These are phyloP conservation scores for Penicillium bovifimosum DNA, from an alignment of 495 filamentous ascomycete genomes.

Conservation along the genomic window DNA sequence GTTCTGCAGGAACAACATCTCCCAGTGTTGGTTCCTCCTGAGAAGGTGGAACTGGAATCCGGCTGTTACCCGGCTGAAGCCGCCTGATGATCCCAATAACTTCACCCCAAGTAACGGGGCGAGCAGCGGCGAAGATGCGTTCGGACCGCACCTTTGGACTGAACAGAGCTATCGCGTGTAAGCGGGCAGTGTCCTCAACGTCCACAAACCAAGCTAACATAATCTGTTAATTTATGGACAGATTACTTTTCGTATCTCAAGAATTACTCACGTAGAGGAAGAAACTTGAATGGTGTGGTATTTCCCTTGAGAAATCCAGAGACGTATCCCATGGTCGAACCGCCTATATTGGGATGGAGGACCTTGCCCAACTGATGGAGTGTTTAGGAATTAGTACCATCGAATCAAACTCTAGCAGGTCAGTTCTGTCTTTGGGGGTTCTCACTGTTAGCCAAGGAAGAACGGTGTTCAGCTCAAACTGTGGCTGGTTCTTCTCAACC, in stretches of 20 bases:
- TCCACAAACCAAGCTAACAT: slow-evolving; percentile 34
- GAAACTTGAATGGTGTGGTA: slow-evolving; percentile 3
- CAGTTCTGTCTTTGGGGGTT: too few species aligned
- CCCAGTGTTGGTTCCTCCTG: slow-evolving; percentile 19
- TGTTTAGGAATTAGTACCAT: too few species aligned
- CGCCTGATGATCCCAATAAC: slow-evolving; percentile 8
- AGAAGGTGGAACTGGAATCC: not conserved
- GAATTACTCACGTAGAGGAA: slow-evolving; percentile 22
- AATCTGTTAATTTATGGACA: not conserved
- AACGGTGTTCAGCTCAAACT: slow-evolving; percentile 45
- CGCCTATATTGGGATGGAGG: slow-evolving; percentile 21
- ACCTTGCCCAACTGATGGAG: slow-evolving; percentile 29
- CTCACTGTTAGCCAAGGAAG: slow-evolving; percentile 39
- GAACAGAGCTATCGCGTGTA: slow-evolving; percentile 45
- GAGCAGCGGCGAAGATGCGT: slow-evolving; percentile 43
- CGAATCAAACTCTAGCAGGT: too few species aligned
- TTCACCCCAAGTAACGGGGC: slow-evolving; percentile 32
- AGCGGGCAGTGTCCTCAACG: slow-evolving; percentile 42
- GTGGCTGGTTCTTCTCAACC: slow-evolving; percentile 39
- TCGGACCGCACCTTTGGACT: slow-evolving; percentile 34
- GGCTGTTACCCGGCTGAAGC: not conserved
- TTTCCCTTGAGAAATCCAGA: slow-evolving; percentile 24
- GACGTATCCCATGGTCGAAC: slow-evolving; percentile 22
- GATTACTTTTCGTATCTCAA: not conserved
- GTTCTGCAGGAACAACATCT: slow-evolving; percentile 10